Evolutionary conservation across 208 protist species (phyloP).

Genomic region (Wallacemonas collosoma): DNA sequence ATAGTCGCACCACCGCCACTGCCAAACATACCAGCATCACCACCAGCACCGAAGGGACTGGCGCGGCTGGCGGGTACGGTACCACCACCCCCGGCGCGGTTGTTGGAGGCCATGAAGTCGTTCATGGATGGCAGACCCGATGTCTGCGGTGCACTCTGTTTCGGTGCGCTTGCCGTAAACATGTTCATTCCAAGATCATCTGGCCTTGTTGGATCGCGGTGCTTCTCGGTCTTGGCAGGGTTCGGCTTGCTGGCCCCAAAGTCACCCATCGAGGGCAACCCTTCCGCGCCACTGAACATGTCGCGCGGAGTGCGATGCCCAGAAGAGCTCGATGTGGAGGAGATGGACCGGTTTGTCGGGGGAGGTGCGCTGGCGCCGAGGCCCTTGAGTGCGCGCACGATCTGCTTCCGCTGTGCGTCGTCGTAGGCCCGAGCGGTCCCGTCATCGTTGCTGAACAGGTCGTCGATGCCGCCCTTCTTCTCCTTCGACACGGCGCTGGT

Average conservation of each 20-base stretch:
- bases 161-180: constrained; percentile 36
- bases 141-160: not conserved
- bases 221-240: constrained; percentile 18
- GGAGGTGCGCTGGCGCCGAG: constrained; percentile 29
- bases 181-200: constrained; percentile 58
- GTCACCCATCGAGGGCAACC: constrained; percentile 64
- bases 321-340: constrained; percentile 41
- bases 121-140: constrained; percentile 3
- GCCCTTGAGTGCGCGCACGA: constrained; percentile 47
- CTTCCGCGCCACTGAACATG: constrained; percentile 40
- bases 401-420: constrained; percentile 52
- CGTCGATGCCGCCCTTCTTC: constrained; percentile 36
- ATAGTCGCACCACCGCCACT: constrained; percentile 6
- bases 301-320: constrained; percentile 41
- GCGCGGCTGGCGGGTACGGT: not conserved
- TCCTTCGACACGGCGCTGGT: not conserved
- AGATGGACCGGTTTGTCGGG: constrained; percentile 30
- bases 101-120: constrained; percentile 27
- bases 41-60: not conserved
- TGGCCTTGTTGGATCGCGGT: constrained; percentile 45
- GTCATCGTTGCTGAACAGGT: constrained; percentile 45
- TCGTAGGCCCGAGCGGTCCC: constrained; percentile 26
- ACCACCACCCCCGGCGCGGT: not conserved
- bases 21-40: not conserved
- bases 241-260: constrained; percentile 35